A percentile compares a stretch with the other conserved stretches of the same genome.
Conservation (phyloP, 2,329 filamentous ascomycete genomes). For the Ceratocystis diversiconidia region DNA sequence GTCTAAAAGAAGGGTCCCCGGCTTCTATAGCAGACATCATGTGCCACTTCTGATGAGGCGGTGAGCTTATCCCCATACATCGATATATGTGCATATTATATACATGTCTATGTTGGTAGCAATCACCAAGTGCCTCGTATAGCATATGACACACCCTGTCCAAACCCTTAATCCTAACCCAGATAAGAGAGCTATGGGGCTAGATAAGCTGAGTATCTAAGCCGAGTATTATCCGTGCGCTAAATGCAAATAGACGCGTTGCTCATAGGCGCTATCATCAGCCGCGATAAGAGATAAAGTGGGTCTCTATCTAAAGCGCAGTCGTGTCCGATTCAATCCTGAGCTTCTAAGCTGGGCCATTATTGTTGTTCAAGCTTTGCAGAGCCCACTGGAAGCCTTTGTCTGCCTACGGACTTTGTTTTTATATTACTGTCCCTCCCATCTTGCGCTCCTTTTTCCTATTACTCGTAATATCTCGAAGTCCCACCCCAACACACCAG, state of each 20-base stretch:
- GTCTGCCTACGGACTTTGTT: not conserved
- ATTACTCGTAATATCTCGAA: not conserved
- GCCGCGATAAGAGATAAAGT: not conserved
- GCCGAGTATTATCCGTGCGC: not conserved
- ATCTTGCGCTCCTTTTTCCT: not conserved
- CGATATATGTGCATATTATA: not conserved
- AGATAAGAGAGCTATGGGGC: too few relatives aligned
- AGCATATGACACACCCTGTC: too few relatives aligned
- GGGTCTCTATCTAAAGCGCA: not conserved
- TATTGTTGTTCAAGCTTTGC: not conserved
- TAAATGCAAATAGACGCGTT: not conserved
- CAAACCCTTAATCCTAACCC: too few relatives aligned
- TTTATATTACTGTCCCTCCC: not conserved
- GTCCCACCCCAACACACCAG: too few relatives aligned
- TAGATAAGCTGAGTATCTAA: not conserved
- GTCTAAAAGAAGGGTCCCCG: not conserved
- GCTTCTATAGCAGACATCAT: not conserved
- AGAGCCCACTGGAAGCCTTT: not conserved
- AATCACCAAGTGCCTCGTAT: too few relatives aligned
- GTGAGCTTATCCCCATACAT: not conserved
- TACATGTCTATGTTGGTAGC: too few relatives aligned
- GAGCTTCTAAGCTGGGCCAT: not conserved
- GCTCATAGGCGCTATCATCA: not conserved
- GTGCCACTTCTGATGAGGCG: not conserved
- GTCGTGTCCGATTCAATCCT: constrained; percentile 4